Evolutionary conservation across 306 rosid species (phyloP).

Genomic region (Erythrophleum fordii): DNA sequence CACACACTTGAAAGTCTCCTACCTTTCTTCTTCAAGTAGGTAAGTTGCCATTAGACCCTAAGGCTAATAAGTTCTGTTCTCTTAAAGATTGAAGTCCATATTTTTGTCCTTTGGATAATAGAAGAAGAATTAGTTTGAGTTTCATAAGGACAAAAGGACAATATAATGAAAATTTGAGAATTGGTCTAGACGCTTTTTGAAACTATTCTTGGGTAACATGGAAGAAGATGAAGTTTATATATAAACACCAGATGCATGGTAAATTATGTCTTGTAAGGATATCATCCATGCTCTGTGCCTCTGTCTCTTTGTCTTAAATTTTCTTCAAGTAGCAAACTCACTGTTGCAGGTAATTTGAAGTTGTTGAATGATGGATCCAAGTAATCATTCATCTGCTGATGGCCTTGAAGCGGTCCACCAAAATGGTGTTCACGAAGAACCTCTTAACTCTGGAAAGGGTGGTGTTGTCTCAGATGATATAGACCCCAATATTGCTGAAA

Average conservation of each 20-base stretch:
- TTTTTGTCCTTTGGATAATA: constrained; percentile 3
- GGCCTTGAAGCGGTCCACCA: constrained; percentile 59
- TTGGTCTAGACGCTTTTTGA: background rate
- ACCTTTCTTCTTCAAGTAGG: constrained; percentile 23
- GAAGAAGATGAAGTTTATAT: constrained; percentile 1
- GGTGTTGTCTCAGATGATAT: constrained; percentile 44
- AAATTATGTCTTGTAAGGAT: constrained; percentile 1
- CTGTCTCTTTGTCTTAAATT: background rate
- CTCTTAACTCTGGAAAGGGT: constrained; percentile 40
- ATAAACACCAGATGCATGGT: constrained; percentile 13
- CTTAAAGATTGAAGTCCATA: background rate
- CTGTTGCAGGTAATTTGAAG: constrained; percentile 47
- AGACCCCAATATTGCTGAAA: constrained; percentile 33
- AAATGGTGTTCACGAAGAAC: constrained; percentile 61
- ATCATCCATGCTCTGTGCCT: background rate
- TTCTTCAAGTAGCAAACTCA: background rate
- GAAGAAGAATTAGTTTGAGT: constrained; percentile 3
- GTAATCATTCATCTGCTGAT: constrained; percentile 46
- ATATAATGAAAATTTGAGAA: background rate
- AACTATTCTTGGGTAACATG: background rate
- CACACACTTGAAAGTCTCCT: constrained; percentile 12
- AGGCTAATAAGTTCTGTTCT: constrained; percentile 25
- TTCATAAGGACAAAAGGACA: no score
- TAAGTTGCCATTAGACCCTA: constrained; percentile 2
- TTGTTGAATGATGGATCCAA: constrained; percentile 69